These are phyloP conservation scores for Asterophora parasitica DNA, from an alignment of 768 basidiomycete genomes.

Conservation along the genomic window DNA sequence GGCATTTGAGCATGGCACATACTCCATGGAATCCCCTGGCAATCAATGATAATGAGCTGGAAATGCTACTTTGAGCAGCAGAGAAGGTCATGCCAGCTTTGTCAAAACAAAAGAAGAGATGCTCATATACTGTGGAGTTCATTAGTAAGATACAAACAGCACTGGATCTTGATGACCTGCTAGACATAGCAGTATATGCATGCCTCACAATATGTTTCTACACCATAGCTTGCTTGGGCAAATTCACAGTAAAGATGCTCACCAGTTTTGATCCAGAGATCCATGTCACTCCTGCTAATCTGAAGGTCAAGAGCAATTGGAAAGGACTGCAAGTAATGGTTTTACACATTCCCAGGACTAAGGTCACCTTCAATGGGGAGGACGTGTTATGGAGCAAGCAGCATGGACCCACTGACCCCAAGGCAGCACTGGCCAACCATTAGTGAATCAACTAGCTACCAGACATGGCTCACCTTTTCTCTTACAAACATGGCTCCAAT, in stretches of 20 bases:
- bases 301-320: not conserved
- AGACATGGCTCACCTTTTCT: conserved; percentile 6
- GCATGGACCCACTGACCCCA: conserved; percentile 11
- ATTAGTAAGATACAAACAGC: not conserved
- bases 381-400: conserved; percentile 13
- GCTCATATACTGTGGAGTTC: conserved; percentile 22
- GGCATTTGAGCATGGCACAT: too few relatives aligned
- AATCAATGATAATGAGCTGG: conserved; percentile 21
- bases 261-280: conserved; percentile 9
- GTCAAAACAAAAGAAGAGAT: conserved; percentile 23
- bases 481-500: conserved; percentile 9
- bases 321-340: conserved; percentile 1
- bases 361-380: conserved; percentile 14
- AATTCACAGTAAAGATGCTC: conserved; percentile 7
- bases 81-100: conserved; percentile 23
- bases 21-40: conserved; percentile 34
- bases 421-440: conserved; percentile 6
- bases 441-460: conserved; percentile 10
- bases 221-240: conserved; percentile 6
- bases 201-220: conserved; percentile 20
- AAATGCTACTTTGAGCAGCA: conserved; percentile 26
- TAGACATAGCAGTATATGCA: conserved; percentile 16
- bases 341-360: conserved; percentile 15
- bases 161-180: conserved; percentile 7
- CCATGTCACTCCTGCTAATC: conserved; percentile 15